Percentiles rank a stretch among this genome's conserved stretches.
These are phyloP conservation scores for Nothomitra cinnamomea DNA, from an alignment of 2,329 filamentous ascomycete species.

Conservation along the genomic window DNA sequence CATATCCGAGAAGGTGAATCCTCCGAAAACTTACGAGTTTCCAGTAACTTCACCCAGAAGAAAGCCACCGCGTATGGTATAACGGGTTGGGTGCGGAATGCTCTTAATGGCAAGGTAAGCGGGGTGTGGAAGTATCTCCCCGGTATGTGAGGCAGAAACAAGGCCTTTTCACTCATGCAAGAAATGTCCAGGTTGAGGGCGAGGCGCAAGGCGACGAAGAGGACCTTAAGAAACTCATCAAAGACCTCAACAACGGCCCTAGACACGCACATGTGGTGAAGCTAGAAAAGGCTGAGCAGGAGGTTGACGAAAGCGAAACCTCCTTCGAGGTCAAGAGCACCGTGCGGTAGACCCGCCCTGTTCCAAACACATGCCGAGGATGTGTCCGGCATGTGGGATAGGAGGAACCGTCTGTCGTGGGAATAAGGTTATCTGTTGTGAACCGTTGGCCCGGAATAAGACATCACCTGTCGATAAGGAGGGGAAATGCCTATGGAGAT, in stretches of 20 bases:
- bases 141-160: neutral
- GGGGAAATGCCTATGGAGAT: too few species aligned
- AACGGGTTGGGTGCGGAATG: slow-evolving; percentile 33
- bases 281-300: slow-evolving; percentile 51
- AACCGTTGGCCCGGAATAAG: neutral
- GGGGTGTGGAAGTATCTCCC: neutral
- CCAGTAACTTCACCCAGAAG: slow-evolving; percentile 26
- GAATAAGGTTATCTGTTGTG: neutral
- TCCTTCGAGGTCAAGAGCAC: slow-evolving; percentile 36
- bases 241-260: slow-evolving; percentile 61
- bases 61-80: slow-evolving; percentile 25
- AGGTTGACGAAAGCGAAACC: slow-evolving; percentile 47
- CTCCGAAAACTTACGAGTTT: neutral
- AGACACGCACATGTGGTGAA: slow-evolving; percentile 53
- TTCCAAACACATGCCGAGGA: neutral
- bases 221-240: slow-evolving; percentile 50
- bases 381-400: neutral
- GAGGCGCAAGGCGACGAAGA: slow-evolving; percentile 66
- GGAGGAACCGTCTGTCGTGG: neutral
- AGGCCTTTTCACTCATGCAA: neutral
- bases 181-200: slow-evolving; percentile 52
- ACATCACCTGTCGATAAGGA: neutral
- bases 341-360: neutral
- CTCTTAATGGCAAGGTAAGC: slow-evolving; percentile 26
- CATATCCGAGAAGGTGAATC: neutral